Conservation (phyloP, 352 stramenopile species). For the Globisporangium barbulae region DNA sequence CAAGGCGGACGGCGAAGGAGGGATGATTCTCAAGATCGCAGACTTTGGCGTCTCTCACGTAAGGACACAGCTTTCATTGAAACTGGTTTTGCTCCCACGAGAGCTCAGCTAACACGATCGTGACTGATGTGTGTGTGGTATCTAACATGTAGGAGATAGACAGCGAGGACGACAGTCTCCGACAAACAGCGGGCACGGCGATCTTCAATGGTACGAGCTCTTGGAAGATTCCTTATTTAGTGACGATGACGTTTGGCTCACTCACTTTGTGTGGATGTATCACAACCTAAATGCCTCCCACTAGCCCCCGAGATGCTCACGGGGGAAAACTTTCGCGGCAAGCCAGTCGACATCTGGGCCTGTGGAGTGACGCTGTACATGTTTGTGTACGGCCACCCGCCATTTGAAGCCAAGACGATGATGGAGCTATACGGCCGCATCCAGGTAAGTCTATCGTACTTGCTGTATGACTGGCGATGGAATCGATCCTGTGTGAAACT, state of each 20-base stretch:
- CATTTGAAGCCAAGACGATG: constrained; percentile 90
- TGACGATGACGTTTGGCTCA: background rate
- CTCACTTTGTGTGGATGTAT: background rate
- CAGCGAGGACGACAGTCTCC: constrained; percentile 63
- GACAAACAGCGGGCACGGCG: constrained; percentile 69
- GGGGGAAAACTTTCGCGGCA: constrained; percentile 69
- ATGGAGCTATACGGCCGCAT: constrained; percentile 93
- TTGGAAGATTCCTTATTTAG: background rate
- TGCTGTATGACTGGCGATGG: background rate
- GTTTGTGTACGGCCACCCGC: constrained; percentile 93
- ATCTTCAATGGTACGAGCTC: constrained; percentile 63
- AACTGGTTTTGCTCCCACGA: background rate
- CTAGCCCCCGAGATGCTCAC: constrained; percentile 79
- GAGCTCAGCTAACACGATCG: background rate
- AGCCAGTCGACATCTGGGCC: constrained; percentile 93
- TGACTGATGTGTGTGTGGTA: background rate
- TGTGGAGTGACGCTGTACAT: constrained; percentile 96
- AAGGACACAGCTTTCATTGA: background rate
- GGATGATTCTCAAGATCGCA: constrained; percentile 73
- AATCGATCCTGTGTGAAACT: no score
- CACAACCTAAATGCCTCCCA: background rate
- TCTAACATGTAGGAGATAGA: constrained; percentile 51
- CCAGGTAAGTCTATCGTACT: constrained; percentile 28
- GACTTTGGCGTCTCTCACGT: constrained; percentile 84
- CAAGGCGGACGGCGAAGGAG: constrained; percentile 48